Percentiles rank a stretch among this genome's conserved stretches.
Conservation (phyloP, 257 asterid species). For the Solanum infundibuliforme region DNA sequence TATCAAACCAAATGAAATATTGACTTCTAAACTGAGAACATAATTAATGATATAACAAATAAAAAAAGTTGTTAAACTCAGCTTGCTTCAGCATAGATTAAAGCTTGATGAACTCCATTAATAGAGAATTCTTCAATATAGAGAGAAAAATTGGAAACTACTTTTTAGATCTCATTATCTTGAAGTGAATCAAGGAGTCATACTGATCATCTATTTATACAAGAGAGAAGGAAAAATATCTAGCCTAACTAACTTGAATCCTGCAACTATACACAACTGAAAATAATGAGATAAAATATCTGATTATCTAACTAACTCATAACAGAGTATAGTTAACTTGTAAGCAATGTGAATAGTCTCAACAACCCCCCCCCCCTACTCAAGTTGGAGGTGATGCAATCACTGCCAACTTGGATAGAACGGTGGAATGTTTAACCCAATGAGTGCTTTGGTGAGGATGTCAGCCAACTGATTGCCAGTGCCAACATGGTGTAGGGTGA, state of each 20-base stretch:
- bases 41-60: too few species aligned
- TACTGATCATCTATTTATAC: too few species aligned
- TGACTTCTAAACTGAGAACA: too few species aligned
- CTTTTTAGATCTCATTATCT: too few species aligned
- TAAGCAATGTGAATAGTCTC: neutral
- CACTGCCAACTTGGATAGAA: neutral
- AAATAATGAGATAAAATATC: too few species aligned
- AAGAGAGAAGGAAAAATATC: too few species aligned
- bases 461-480: neutral
- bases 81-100: neutral
- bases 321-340: neutral
- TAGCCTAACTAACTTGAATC: too few species aligned
- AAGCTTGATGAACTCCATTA: neutral
- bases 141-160: neutral
- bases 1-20: too few species aligned
- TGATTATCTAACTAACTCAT: neutral
- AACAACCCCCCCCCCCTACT: neutral
- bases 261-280: neutral
- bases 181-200: neutral
- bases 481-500: neutral
- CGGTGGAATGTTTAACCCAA: too few species aligned
- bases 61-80: neutral
- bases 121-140: neutral
- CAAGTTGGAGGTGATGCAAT: neutral
- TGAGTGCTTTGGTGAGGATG: neutral